These are phyloP conservation scores for Fusarium hainanense DNA, from an alignment of 2,329 filamentous ascomycete species.

Conservation along the genomic window DNA sequence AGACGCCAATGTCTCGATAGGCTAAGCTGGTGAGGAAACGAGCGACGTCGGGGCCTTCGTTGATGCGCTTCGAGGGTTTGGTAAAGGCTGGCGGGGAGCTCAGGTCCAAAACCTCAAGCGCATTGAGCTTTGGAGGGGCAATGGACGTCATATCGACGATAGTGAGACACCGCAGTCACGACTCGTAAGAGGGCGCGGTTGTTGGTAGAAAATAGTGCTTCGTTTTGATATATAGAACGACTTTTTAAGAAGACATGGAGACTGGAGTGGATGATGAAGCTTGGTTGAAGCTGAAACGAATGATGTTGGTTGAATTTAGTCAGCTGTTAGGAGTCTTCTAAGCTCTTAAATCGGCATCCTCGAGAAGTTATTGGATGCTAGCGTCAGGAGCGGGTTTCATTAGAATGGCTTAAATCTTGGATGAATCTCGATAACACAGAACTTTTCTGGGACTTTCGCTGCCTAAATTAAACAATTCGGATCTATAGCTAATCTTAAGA, in stretches of 20 bases:
- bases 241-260: background rate
- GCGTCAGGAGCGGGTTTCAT: background rate
- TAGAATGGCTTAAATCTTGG: background rate
- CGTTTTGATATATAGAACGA: too few species aligned
- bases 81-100: slow-evolving; percentile 65
- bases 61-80: slow-evolving; percentile 81
- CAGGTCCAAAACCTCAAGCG: slow-evolving; percentile 62
- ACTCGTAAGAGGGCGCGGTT: background rate
- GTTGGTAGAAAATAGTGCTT: background rate
- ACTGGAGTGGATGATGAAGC: background rate
- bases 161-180: background rate
- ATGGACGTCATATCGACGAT: slow-evolving; percentile 38
- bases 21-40: slow-evolving; percentile 84
- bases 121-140: slow-evolving; percentile 38
- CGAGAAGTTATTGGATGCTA: background rate
- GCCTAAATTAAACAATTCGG: background rate
- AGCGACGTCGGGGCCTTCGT: slow-evolving; percentile 83
- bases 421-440: background rate
- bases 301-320: background rate
- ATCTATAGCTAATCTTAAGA: background rate
- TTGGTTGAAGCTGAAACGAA: slow-evolving; percentile 9
- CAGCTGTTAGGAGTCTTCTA: background rate
- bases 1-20: slow-evolving; percentile 87
- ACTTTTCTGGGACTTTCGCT: background rate
- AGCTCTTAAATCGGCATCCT: background rate